These are phyloP conservation scores for Nitzschia palea DNA, from an alignment of 108 stramenopile genomes.

Conservation along the genomic window DNA sequence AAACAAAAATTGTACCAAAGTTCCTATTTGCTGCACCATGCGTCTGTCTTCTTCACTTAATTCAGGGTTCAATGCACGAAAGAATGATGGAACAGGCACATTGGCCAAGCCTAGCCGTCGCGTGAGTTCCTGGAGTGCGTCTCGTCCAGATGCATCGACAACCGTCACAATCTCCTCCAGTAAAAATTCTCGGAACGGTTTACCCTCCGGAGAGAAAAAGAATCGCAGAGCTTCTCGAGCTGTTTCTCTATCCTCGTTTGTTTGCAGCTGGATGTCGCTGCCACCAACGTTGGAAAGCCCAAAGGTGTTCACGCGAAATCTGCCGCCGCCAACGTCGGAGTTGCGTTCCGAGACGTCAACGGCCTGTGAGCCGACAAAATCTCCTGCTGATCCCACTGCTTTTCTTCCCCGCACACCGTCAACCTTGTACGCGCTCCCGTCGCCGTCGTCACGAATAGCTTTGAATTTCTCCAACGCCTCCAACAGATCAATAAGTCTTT, in stretches of 20 bases:
- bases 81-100: constrained; percentile 67
- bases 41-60: constrained; percentile 61
- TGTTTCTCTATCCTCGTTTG: constrained; percentile 62
- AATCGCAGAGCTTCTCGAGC: constrained; percentile 87
- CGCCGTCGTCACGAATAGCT: constrained; percentile 78
- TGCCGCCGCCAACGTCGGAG: constrained; percentile 50
- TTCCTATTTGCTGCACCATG: constrained; percentile 79
- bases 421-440: constrained; percentile 83
- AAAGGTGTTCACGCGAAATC: constrained; percentile 41
- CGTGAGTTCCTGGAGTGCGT: constrained; percentile 62
- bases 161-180: constrained; percentile 86
- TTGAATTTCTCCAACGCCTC: constrained; percentile 89
- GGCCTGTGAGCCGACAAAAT: constrained; percentile 65
- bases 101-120: constrained; percentile 52
- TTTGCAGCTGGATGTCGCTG: constrained; percentile 18
- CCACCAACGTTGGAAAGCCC: constrained; percentile 9
- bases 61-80: constrained; percentile 68
- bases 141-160: constrained; percentile 75
- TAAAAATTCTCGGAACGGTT: constrained; percentile 89
- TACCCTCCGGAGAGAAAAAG: constrained; percentile 91
- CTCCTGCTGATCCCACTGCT: constrained; percentile 72
- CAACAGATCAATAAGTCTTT: constrained; percentile 90
- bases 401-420: constrained; percentile 78
- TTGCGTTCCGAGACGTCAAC: constrained; percentile 59
- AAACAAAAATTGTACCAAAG: constrained; percentile 65